Evolutionary conservation across 768 basidiomycete genomes (phyloP).

Genomic region (Arthromyces matolae): DNA sequence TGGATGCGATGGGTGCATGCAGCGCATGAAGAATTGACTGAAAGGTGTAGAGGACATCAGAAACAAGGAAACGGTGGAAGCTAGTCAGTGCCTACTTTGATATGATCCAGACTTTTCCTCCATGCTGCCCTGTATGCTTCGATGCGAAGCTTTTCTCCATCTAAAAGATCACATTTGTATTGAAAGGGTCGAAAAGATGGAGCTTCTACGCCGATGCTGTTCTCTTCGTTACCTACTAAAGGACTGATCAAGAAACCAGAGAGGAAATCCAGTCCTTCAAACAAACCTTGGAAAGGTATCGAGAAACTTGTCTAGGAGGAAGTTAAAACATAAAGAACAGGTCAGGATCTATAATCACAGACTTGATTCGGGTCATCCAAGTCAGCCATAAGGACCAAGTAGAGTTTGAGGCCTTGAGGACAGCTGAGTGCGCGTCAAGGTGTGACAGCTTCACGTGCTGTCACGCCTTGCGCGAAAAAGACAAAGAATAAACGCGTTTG

Average conservation of each 20-base stretch:
- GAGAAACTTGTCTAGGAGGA: conserved; percentile 12
- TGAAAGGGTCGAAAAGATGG: conserved; percentile 6
- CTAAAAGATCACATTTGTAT: conserved; percentile 12
- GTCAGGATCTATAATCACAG: neutral
- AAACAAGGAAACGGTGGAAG: no score
- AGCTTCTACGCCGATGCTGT: neutral
- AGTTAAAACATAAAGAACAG: neutral
- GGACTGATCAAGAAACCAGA: neutral
- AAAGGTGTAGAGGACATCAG: no score
- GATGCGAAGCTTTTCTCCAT: conserved; percentile 34
- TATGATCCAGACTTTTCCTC: conserved; percentile 51
- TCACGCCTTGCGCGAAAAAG: conserved; percentile 2
- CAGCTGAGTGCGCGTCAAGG: no score
- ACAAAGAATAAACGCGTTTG: no score
- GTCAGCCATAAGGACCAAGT: no score
- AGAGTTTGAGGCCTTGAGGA: no score
- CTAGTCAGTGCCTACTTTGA: conserved; percentile 41
- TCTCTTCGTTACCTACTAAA: conserved; percentile 3
- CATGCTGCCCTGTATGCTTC: conserved; percentile 55
- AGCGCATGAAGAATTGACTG: conserved; percentile 40
- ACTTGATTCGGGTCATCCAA: conserved; percentile 9
- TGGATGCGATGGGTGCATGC: conserved; percentile 44
- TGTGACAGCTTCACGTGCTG: conserved; percentile 6
- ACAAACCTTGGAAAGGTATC: conserved; percentile 18
- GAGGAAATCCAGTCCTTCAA: neutral